Conservation (phyloP, 2,329 filamentous ascomycete genomes). For the Botryosphaeria agaves region DNA sequence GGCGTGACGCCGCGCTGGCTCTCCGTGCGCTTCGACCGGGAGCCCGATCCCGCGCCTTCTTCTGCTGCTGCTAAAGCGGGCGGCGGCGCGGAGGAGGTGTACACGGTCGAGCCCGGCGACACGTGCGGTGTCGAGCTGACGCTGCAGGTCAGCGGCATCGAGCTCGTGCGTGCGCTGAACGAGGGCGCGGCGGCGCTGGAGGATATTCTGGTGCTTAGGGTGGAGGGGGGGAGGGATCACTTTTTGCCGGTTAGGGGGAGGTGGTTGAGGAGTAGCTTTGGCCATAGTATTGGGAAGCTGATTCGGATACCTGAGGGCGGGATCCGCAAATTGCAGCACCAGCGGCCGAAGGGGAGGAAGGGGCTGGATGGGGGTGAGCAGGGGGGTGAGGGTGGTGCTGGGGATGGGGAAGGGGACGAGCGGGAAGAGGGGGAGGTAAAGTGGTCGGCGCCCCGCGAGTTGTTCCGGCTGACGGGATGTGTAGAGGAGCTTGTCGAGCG, state of each 20-base stretch:
- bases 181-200: conserved; percentile 49
- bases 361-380: no score
- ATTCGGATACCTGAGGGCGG: conserved; percentile 64
- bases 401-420: no score
- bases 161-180: conserved; percentile 55
- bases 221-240: conserved; percentile 72
- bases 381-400: no score
- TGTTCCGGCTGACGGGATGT: conserved; percentile 76
- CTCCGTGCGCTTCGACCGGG: conserved; percentile 43
- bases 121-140: conserved; percentile 55
- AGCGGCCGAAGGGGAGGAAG: conserved; percentile 24
- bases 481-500: conserved; percentile 44
- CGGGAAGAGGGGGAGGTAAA: conserved; percentile 35
- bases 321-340: conserved; percentile 52
- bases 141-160: conserved; percentile 44
- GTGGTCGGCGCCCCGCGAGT: conserved; percentile 70
- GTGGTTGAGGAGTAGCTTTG: conserved; percentile 73
- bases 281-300: conserved; percentile 73
- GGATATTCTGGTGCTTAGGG: conserved; percentile 73
- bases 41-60: conserved; percentile 22
- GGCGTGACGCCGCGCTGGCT: conserved; percentile 49
- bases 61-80: no score
- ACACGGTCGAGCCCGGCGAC: conserved; percentile 71
- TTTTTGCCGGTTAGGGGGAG: conserved; percentile 66
- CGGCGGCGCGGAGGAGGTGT: conserved; percentile 23